phyloP scores from a whole-genome alignment of 129 eudicot genomes.

The Glebionis coronaria region DNA sequence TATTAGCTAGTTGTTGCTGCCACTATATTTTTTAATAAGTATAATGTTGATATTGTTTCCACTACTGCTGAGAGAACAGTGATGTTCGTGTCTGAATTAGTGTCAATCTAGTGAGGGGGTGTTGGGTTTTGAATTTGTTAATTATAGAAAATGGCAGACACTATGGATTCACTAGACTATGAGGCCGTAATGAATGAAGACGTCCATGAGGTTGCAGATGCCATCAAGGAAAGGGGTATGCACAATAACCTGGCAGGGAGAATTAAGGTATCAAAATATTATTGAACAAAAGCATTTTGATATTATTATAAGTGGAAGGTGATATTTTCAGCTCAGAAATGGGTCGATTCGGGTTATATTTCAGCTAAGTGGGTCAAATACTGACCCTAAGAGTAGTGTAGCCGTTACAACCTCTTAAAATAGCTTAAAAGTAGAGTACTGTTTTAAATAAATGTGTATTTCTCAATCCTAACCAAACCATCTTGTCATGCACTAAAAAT shows the following conservation, averaged over 20 bases:
- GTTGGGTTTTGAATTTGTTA: no score
- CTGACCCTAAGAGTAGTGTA: not conserved
- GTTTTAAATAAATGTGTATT: not conserved
- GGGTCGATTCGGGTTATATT: not conserved
- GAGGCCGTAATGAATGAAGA: conserved; percentile 74
- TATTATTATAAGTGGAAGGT: not conserved
- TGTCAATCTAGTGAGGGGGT: no score
- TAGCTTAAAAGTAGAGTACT: not conserved
- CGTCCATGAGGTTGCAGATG: conserved; percentile 69
- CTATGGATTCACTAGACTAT: conserved; percentile 88
- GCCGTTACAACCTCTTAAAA: conserved; percentile 12
- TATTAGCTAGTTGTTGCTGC: no score
- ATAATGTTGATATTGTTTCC: no score
- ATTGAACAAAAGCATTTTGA: conserved; percentile 9
- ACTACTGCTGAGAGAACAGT: no score
- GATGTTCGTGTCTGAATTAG: no score
- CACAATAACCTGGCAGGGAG: conserved; percentile 88
- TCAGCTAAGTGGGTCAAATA: not conserved
- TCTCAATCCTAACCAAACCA: no score
- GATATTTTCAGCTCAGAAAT: conserved; percentile 1
- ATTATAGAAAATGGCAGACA: conserved; percentile 44
- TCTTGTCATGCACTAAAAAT: no score
- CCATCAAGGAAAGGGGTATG: conserved; percentile 96
- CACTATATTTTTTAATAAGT: no score
- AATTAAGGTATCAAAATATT: conserved; percentile 53